These are phyloP conservation scores for Fraxinus quadrangulata DNA, from an alignment of 257 asterid genomes.

Conservation along the genomic window DNA sequence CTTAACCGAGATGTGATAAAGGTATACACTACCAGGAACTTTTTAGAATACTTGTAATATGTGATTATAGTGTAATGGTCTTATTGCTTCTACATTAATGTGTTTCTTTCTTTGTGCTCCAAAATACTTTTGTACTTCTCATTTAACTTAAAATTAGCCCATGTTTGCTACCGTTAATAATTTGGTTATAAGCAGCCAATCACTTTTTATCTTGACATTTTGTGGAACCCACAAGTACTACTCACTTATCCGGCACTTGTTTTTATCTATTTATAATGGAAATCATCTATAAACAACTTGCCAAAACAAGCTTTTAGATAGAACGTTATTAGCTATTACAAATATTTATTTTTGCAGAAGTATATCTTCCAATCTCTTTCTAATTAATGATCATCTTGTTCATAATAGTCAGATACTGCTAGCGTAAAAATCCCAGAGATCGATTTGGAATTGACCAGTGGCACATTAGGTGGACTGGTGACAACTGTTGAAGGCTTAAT, in stretches of 20 bases:
- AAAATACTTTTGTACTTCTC: background rate
- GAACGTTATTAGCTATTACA: too few relatives aligned
- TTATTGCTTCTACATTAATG: background rate
- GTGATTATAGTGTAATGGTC: background rate
- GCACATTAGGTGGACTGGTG: slow-evolving; percentile 92
- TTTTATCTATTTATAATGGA: too few relatives aligned
- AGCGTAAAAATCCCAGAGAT: slow-evolving; percentile 78
- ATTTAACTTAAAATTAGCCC: background rate
- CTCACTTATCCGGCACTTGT: too few relatives aligned
- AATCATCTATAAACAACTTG: too few relatives aligned
- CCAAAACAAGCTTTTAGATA: background rate
- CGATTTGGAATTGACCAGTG: slow-evolving; percentile 80
- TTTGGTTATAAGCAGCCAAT: too few relatives aligned
- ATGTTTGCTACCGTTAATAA: too few relatives aligned
- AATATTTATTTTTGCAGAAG: background rate
- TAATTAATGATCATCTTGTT: slow-evolving; percentile 21
- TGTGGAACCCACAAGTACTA: too few relatives aligned
- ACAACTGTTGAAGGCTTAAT: slow-evolving; percentile 94
- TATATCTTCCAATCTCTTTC: slow-evolving; percentile 6
- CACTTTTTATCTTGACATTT: too few relatives aligned
- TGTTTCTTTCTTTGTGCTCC: background rate
- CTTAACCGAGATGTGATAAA: slow-evolving; percentile 93
- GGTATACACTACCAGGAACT: slow-evolving; percentile 40
- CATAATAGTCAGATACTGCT: slow-evolving; percentile 86
- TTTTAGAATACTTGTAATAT: background rate